Evolutionary conservation across 2,329 filamentous ascomycete species (phyloP).

Genomic region (Domatiomyces globalis): DNA sequence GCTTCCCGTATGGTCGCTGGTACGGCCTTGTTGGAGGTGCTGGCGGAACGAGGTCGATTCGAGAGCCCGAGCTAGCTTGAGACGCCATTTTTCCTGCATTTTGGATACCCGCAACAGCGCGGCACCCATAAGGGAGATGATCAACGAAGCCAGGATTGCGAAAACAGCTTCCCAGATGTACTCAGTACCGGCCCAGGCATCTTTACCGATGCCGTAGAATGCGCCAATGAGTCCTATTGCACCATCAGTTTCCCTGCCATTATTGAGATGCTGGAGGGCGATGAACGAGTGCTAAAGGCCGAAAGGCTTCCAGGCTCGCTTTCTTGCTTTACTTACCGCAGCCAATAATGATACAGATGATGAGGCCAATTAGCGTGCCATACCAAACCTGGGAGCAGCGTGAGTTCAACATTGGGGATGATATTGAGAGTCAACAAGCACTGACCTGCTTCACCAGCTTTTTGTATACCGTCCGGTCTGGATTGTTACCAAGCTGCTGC

Average conservation of each 20-base stretch:
- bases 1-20: constrained; percentile 18
- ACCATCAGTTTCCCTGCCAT: neutral
- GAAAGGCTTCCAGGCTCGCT: neutral
- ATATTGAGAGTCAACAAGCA: neutral
- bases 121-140: constrained; percentile 70
- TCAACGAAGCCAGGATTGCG: constrained; percentile 56
- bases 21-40: neutral
- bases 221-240: constrained; percentile 47
- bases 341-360: constrained; percentile 52
- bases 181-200: constrained; percentile 55
- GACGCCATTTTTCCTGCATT: constrained; percentile 74
- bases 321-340: constrained; percentile 23
- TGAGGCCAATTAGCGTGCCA: constrained; percentile 47
- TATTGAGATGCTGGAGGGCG: too few species aligned
- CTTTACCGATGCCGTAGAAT: constrained; percentile 55
- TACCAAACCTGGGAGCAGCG: constrained; percentile 45
- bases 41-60: constrained; percentile 34
- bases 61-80: constrained; percentile 61
- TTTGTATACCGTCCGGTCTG: constrained; percentile 51
- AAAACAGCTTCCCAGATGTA: constrained; percentile 73
- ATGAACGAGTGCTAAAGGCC: too few species aligned
- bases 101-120: constrained; percentile 70
- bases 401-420: neutral
- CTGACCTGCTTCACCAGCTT: constrained; percentile 45
- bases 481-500: constrained; percentile 56